Conservation (phyloP, 2,329 filamentous ascomycete species). For the Colletotrichum coccodes region DNA sequence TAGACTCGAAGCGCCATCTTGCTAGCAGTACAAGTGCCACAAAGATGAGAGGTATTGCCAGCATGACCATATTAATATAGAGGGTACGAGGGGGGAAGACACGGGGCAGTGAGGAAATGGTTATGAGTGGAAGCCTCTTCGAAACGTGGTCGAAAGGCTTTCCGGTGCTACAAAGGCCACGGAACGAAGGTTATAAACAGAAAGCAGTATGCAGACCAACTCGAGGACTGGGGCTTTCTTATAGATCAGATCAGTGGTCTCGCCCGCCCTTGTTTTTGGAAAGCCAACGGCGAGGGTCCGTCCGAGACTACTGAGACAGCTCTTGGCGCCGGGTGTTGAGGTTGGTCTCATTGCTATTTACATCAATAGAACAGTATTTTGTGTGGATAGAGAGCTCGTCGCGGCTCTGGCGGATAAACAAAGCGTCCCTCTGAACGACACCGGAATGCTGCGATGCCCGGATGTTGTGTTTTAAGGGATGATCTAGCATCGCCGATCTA, state of each 20-base stretch:
- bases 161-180: background rate
- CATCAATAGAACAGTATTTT: background rate
- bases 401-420: background rate
- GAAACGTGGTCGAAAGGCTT: background rate
- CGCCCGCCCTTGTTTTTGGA: background rate
- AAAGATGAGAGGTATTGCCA: background rate
- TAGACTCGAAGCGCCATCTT: background rate
- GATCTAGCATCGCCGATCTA: background rate
- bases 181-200: background rate
- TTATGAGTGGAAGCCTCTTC: background rate
- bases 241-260: background rate
- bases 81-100: background rate
- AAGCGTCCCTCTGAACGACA: background rate
- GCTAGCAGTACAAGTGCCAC: slow-evolving; percentile 4
- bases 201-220: no score
- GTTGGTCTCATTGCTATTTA: background rate
- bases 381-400: background rate
- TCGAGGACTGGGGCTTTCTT: background rate
- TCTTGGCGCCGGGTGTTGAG: background rate
- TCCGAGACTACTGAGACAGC: background rate
- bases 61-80: background rate
- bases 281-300: background rate
- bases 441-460: slow-evolving; percentile 2
- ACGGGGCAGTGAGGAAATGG: background rate
- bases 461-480: background rate